Percentiles rank a stretch among this genome's conserved stretches.
These are phyloP conservation scores for Cryptosporidium parvum DNA, from an alignment of 169 alveolate genomes.

Conservation along the genomic window DNA sequence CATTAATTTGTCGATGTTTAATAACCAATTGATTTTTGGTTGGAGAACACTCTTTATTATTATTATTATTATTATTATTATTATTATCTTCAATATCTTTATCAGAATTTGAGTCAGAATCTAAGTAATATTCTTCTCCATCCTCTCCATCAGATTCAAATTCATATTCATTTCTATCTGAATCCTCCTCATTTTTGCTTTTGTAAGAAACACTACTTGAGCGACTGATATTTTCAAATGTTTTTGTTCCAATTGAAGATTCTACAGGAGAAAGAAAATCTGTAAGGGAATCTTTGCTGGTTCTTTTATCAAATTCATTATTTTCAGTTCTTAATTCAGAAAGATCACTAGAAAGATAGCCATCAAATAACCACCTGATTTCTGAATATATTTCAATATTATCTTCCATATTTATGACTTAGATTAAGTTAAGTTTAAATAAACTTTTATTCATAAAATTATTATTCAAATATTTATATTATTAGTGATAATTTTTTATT, in stretches of 20 bases:
- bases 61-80: background rate
- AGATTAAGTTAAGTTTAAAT: background rate
- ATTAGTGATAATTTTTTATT: too few species aligned
- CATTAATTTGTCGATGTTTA: background rate
- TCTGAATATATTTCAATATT: background rate
- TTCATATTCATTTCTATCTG: background rate
- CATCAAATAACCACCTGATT: background rate
- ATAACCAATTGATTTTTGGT: background rate
- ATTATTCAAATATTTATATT: background rate
- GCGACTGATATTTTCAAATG: slow-evolving; percentile 7
- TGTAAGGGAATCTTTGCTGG: background rate
- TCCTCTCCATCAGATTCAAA: background rate
- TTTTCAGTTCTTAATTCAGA: background rate
- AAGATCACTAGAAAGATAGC: background rate
- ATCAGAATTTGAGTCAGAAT: background rate
- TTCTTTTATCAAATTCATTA: background rate
- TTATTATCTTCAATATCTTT: background rate
- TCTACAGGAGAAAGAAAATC: slow-evolving; percentile 27
- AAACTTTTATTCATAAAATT: background rate
- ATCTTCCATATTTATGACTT: background rate
- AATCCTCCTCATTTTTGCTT: background rate
- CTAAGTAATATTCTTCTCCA: background rate
- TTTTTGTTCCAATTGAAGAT: slow-evolving; percentile 17
- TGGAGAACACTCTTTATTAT: background rate
- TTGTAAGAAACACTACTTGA: background rate